Conservation (phyloP, 2,329 filamentous ascomycete genomes). For the Fusarium sulawesiense region DNA sequence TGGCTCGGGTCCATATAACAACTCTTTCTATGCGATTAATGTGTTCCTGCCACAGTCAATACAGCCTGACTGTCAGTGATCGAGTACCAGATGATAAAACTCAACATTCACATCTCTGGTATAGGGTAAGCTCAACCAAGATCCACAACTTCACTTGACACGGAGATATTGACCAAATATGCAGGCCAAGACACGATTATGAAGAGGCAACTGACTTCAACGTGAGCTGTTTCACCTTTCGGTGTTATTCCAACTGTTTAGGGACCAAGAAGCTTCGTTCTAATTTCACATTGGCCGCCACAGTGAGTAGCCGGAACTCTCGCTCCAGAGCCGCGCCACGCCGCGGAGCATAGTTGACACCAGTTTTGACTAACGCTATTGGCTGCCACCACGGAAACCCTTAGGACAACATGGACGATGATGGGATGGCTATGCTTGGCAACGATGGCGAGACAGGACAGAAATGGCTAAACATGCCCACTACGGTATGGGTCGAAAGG, state of each 20-base stretch:
- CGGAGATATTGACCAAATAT: neutral
- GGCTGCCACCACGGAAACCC: neutral
- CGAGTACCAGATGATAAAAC: neutral
- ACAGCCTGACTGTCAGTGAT: neutral
- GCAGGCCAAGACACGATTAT: neutral
- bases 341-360: neutral
- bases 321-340: conserved; percentile 3
- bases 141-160: neutral
- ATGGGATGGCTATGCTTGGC: neutral
- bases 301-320: conserved; percentile 1
- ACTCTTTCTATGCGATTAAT: neutral
- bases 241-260: neutral
- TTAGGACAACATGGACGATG: neutral
- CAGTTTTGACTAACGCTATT: neutral
- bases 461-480: neutral
- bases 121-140: neutral
- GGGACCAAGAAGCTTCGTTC: neutral
- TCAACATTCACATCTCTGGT: neutral
- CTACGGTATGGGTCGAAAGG: neutral
- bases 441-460: neutral
- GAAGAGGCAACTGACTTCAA: conserved; percentile 14
- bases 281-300: neutral
- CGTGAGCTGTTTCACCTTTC: conserved; percentile 5
- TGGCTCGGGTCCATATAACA: neutral
- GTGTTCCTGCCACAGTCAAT: neutral